Conservation (phyloP, 768 basidiomycete species). For the Hypsizygus marmoreus region DNA sequence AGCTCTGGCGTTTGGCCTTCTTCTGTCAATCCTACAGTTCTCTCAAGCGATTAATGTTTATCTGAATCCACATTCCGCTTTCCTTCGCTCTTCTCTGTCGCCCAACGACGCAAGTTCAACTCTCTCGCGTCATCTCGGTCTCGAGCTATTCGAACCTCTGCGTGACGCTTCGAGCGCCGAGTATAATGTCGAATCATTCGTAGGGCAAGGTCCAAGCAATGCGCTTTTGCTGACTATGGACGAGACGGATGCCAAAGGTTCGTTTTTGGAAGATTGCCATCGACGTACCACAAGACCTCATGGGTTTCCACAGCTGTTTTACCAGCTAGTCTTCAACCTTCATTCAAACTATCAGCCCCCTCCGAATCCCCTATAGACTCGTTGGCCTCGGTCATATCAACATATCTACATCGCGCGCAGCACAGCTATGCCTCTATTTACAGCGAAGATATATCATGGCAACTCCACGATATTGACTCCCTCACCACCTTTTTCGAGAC, state of each 20-base stretch:
- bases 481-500: slow-evolving; percentile 57
- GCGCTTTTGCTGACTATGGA: slow-evolving; percentile 59
- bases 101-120: slow-evolving; percentile 58
- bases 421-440: slow-evolving; percentile 59
- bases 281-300: background rate
- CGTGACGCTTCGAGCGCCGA: slow-evolving; percentile 33
- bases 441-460: slow-evolving; percentile 32
- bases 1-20: slow-evolving; percentile 21
- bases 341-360: slow-evolving; percentile 44
- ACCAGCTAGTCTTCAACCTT: slow-evolving; percentile 48
- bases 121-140: slow-evolving; percentile 70
- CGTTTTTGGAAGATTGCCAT: slow-evolving; percentile 18
- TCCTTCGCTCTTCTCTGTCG: slow-evolving; percentile 41
- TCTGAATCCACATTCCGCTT: slow-evolving; percentile 47
- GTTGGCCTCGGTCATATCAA: slow-evolving; percentile 54
- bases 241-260: slow-evolving; percentile 57
- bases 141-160: slow-evolving; percentile 63
- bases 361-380: slow-evolving; percentile 35
- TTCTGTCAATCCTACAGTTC: slow-evolving; percentile 37
- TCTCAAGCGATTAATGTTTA: slow-evolving; percentile 60
- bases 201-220: slow-evolving; percentile 55
- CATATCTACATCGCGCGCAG: slow-evolving; percentile 58
- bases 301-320: slow-evolving; percentile 49
- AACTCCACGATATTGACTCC: slow-evolving; percentile 32
- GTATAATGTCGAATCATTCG: slow-evolving; percentile 46